Conservation (phyloP, 2,329 filamentous ascomycete genomes). For the Monosporascus cannonballus region DNA sequence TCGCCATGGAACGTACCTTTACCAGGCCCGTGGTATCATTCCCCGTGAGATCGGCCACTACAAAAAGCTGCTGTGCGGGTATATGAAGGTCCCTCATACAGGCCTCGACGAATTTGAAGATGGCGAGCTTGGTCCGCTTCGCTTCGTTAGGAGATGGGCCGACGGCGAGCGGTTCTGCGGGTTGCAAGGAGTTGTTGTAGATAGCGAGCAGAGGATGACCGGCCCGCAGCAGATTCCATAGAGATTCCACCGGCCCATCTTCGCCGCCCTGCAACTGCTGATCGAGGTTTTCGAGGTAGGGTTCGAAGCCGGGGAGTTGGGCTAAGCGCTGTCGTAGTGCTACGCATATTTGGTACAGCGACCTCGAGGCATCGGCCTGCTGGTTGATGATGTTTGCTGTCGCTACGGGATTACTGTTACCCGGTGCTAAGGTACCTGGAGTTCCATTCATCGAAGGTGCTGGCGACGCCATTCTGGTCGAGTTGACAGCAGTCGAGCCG, state of each 20-base stretch:
- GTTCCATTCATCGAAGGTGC: slow-evolving; percentile 42
- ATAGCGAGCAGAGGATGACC: slow-evolving; percentile 82
- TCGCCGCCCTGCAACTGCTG: slow-evolving; percentile 54
- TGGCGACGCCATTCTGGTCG: slow-evolving; percentile 44
- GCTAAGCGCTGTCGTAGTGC: slow-evolving; percentile 74
- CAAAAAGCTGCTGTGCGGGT: slow-evolving; percentile 76
- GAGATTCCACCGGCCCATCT: slow-evolving; percentile 77
- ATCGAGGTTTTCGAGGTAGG: slow-evolving; percentile 66
- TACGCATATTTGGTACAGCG: slow-evolving; percentile 92
- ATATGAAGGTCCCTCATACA: slow-evolving; percentile 80
- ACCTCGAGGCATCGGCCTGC: slow-evolving; percentile 83
- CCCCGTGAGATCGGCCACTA: slow-evolving; percentile 84
- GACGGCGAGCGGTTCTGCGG: slow-evolving; percentile 60
- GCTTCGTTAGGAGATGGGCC: slow-evolving; percentile 58
- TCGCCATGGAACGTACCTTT: slow-evolving; percentile 53
- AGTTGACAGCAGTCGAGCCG: slow-evolving; percentile 49
- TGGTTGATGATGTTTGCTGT: slow-evolving; percentile 96
- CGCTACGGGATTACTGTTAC: slow-evolving; percentile 62
- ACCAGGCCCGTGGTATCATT: slow-evolving; percentile 97
- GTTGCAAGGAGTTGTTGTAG: slow-evolving; percentile 85
- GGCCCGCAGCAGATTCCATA: slow-evolving; percentile 82
- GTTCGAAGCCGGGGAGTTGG: slow-evolving; percentile 77
- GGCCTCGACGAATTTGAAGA: slow-evolving; percentile 88
- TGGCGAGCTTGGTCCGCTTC: slow-evolving; percentile 78
- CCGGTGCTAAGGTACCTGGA: slow-evolving; percentile 24